Conservation (phyloP, 2,329 filamentous ascomycete species). For the Beauveria scarabaeidicola region DNA sequence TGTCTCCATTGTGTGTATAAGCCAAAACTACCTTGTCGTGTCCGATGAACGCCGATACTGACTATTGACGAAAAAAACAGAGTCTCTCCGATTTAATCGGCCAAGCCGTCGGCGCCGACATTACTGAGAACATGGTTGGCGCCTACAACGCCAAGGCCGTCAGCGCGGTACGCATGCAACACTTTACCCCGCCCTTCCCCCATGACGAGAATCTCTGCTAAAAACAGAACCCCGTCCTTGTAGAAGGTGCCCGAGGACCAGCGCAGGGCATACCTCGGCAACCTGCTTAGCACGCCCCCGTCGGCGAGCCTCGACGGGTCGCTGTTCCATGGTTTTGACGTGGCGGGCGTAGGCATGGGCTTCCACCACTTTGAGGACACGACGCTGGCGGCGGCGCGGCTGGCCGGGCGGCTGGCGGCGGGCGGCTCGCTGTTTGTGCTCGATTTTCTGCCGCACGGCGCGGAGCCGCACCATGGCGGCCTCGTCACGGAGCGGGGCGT, state of each 20-base stretch:
- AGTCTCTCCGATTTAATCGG: constrained; percentile 28
- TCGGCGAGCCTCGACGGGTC: constrained; percentile 48
- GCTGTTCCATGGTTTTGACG: constrained; percentile 62
- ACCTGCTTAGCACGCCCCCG: constrained; percentile 43
- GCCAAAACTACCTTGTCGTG: no score
- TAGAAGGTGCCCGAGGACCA: constrained; percentile 42
- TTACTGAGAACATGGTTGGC: constrained; percentile 62
- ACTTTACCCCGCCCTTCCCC: neutral
- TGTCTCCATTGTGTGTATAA: constrained; percentile 48
- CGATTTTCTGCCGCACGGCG: constrained; percentile 54
- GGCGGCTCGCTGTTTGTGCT: constrained; percentile 61
- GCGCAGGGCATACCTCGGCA: constrained; percentile 49
- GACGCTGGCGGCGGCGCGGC: constrained; percentile 44
- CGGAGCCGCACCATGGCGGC: constrained; percentile 17
- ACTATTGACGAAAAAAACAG: neutral
- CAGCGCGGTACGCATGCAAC: constrained; percentile 36
- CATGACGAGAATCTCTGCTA: neutral
- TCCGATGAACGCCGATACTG: no score
- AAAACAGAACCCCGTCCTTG: neutral
- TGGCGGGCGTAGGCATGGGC: constrained; percentile 53
- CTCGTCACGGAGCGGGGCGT: constrained; percentile 37
- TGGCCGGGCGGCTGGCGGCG: constrained; percentile 53
- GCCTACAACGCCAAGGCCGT: constrained; percentile 55
- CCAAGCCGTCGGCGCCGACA: constrained; percentile 58
- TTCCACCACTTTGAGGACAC: constrained; percentile 63